These are phyloP conservation scores for Mycosphaerelloides madeirae DNA, from an alignment of 2,329 filamentous ascomycete species.

Conservation along the genomic window DNA sequence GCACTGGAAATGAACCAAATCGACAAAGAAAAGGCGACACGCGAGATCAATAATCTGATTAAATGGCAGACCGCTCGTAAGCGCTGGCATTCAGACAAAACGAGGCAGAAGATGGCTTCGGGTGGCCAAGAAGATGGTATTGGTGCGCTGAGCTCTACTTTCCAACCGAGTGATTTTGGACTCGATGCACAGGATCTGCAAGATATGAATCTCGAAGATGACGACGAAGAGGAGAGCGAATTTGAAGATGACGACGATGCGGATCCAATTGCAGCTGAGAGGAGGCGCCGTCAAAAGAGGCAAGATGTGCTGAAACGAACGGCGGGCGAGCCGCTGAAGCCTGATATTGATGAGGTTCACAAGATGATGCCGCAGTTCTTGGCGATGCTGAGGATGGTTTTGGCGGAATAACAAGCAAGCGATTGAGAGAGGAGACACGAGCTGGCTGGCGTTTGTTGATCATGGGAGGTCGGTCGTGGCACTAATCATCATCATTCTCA, in stretches of 20 bases:
- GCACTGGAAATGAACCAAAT: conserved; percentile 64
- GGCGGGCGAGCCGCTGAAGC: conserved; percentile 37
- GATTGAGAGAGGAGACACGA: background rate
- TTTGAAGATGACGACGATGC: conserved; percentile 65
- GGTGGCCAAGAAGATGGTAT: conserved; percentile 56
- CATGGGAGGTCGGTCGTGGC: background rate
- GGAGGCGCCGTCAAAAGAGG: conserved; percentile 68
- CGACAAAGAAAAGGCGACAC: conserved; percentile 66
- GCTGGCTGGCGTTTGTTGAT: no score
- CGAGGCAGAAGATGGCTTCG: conserved; percentile 96
- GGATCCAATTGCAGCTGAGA: conserved; percentile 86
- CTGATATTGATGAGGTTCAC: conserved; percentile 29
- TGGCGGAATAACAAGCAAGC: conserved; percentile 23
- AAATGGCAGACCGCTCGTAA: conserved; percentile 93
- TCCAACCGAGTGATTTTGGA: conserved; percentile 83
- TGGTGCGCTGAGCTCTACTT: conserved; percentile 52
- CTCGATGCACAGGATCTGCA: conserved; percentile 80
- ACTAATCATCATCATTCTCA: conserved; percentile 1
- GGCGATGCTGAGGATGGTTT: conserved; percentile 33
- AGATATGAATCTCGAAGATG: conserved; percentile 77
- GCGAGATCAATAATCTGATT: conserved; percentile 80
- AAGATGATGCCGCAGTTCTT: conserved; percentile 34
- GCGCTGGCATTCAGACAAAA: conserved; percentile 98
- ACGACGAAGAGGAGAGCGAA: conserved; percentile 61
- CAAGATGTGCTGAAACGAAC: conserved; percentile 64